Evolutionary conservation across 148 eudicot genomes (phyloP), one percentile per base, ranked within the genome.

Genomic region (Pouteria glomerata): DNA sequence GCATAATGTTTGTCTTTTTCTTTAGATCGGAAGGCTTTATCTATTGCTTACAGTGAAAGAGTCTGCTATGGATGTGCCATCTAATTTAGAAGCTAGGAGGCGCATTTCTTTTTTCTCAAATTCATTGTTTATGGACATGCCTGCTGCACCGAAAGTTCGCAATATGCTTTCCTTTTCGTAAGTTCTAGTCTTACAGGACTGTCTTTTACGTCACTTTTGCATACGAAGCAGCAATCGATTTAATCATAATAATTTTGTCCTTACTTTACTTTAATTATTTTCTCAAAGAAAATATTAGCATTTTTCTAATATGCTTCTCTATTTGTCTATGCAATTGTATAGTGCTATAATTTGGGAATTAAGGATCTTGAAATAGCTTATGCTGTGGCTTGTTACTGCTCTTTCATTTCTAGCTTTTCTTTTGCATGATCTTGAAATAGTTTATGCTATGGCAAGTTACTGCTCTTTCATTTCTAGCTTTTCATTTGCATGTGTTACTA

Each of bases 81-180:
- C 92, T 58, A 88, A 88, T 74, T 63, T 88, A 73, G 92, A 85
- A 73, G 92, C 92, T 65, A 82, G 83, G 73, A 80, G 92, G 79
- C 87, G 89, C 27, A 84, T 88, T 57, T 81, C 89, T 57, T n/a
- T n/a, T n/a, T n/a, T n/a, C n/a, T n/a, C n/a, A n/a, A n/a, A n/a
- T n/a, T n/a, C n/a, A n/a, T n/a, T n/a, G n/a, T n/a, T n/a, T n/a
- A n/a, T n/a, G n/a, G n/a, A n/a, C n/a, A n/a, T n/a, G n/a, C n/a
- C n/a, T 50, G 50, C 21, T 10, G 89, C 92, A 30, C 92, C 92
- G 6, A 85, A 82, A 88, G 89, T 86, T 70, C n/a, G n/a, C n/a
- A n/a, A n/a, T n/a, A n/a, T n/a, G n/a, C n/a, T n/a, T n/a, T n/a
- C n/a, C n/a, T n/a, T 88, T 70, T 85, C 89, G 89, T 88, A 83